Evolutionary conservation across 768 basidiomycete species (phyloP).

Genomic region (Termitomyces sp.): DNA sequence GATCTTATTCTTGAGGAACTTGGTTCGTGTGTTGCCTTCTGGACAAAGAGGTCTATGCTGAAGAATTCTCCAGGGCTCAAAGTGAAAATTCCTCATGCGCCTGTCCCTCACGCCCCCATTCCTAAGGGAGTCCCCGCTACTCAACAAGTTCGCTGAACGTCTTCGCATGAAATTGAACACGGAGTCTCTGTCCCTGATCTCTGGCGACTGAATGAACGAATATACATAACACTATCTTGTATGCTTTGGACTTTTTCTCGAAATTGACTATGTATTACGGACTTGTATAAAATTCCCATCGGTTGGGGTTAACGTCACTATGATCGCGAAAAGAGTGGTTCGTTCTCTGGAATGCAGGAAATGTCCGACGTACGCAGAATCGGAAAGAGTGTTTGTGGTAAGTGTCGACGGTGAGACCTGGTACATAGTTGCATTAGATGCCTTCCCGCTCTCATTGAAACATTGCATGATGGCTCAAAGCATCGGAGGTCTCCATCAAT

Average conservation of each 20-base stretch:
- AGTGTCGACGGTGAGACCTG: too few species aligned
- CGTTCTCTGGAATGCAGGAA: not conserved
- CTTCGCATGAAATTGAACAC: not conserved
- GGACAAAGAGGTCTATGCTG: not conserved
- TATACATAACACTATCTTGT: not conserved
- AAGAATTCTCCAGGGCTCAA: constrained; percentile 43
- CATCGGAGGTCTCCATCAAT: too few species aligned
- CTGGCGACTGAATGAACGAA: not conserved
- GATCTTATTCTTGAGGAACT: constrained; percentile 58
- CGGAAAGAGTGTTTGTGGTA: not conserved
- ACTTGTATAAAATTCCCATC: not conserved
- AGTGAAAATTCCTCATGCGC: constrained; percentile 58
- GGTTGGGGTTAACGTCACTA: not conserved
- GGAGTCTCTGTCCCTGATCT: not conserved
- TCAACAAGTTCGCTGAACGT: constrained; percentile 37
- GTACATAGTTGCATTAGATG: too few species aligned
- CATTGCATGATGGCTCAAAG: too few species aligned
- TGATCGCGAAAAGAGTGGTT: not conserved
- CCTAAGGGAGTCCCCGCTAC: constrained; percentile 48
- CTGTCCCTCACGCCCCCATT: constrained; percentile 63
- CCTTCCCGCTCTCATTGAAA: too few species aligned
- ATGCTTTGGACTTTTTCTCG: not conserved
- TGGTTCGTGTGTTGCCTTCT: constrained; percentile 32
- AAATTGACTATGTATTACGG: not conserved
- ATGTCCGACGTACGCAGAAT: not conserved